Evolutionary conservation across 768 basidiomycete species (phyloP).

Genomic region (Tubosaeta brunneosetosa): DNA sequence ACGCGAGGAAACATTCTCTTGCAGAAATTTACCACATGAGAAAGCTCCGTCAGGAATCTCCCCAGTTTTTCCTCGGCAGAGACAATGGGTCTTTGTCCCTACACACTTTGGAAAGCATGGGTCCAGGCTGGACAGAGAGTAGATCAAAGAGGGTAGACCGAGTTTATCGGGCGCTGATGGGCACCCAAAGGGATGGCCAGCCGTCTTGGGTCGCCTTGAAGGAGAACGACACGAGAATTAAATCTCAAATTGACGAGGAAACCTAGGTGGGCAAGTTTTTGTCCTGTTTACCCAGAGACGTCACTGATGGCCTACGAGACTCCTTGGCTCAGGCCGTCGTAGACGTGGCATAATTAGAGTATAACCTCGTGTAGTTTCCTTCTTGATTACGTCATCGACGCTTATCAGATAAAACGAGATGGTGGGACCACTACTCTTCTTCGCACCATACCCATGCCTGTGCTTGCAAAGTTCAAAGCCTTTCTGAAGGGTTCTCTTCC

Average conservation of each 20-base stretch:
- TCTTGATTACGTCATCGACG: not conserved
- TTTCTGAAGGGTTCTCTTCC: conserved; percentile 16
- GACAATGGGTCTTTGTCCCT: conserved; percentile 8
- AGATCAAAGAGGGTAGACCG: conserved; percentile 22
- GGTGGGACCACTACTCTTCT: too few relatives aligned
- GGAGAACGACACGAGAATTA: conserved; percentile 23
- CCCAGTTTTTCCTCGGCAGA: conserved; percentile 28
- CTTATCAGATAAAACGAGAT: conserved; percentile 1
- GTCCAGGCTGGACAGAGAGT: conserved; percentile 29
- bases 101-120: conserved; percentile 21
- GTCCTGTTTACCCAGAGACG: not conserved
- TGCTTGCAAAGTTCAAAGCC: conserved; percentile 23
- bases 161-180: conserved; percentile 26
- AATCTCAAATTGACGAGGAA: conserved; percentile 17
- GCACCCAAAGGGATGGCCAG: conserved; percentile 25
- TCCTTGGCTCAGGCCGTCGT: not conserved
- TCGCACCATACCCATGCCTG: conserved; percentile 14
- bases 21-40: conserved; percentile 17
- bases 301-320: conserved; percentile 3
- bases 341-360: not conserved
- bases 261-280: conserved; percentile 3
- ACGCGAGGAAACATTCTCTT: conserved; percentile 12
- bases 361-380: not conserved
- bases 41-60: conserved; percentile 2
- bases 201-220: conserved; percentile 32